phyloP scores from a whole-genome alignment of 1,139 yeast species.

The Komagataea norvegica region DNA sequence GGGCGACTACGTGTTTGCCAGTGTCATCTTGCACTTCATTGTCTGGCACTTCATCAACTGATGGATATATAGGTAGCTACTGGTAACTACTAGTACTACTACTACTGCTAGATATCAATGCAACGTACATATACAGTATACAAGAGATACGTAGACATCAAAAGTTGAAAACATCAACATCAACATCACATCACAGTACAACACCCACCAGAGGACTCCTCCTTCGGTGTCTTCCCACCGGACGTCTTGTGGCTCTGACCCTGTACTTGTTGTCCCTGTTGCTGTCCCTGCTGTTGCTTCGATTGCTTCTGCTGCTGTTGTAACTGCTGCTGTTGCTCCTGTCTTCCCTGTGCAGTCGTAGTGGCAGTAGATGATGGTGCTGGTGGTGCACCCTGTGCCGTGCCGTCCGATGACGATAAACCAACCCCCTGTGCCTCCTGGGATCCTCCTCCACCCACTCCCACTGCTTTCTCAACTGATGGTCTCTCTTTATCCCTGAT shows the following conservation, averaged over 20 bases:
- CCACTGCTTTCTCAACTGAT: conserved; percentile 4
- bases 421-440: too few species aligned
- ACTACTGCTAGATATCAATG: too few species aligned
- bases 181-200: conserved; percentile 23
- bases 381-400: too few species aligned
- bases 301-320: too few species aligned
- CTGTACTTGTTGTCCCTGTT: not conserved
- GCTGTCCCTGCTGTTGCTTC: conserved; percentile 8
- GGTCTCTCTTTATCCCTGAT: conserved; percentile 41
- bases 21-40: conserved; percentile 82
- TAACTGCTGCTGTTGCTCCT: conserved; percentile 3
- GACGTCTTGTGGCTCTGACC: not conserved
- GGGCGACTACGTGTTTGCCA: conserved; percentile 85
- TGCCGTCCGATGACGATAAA: too few species aligned
- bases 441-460: not conserved
- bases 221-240: not conserved
- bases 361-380: too few species aligned
- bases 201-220: conserved; percentile 26
- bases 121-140: too few species aligned
- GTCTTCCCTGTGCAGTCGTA: too few species aligned
- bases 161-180: not conserved
- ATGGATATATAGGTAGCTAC: conserved; percentile 8
- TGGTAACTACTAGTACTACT: too few species aligned
- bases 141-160: too few species aligned
- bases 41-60: conserved; percentile 88